These are phyloP conservation scores for Elasticomyces elasticus DNA, from an alignment of 495 filamentous ascomycete genomes.

Conservation along the genomic window DNA sequence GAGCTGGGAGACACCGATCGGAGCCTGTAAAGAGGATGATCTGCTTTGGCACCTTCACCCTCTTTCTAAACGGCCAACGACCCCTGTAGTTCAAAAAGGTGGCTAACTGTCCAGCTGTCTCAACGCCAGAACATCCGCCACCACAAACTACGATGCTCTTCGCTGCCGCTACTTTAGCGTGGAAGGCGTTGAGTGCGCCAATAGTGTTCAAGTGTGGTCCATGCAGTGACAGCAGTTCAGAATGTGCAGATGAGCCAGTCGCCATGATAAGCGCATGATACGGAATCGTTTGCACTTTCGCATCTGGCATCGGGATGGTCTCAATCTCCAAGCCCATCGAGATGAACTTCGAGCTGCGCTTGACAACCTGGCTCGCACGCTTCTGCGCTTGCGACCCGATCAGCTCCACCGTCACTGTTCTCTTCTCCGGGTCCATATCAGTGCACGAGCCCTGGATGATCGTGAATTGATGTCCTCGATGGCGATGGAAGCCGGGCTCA, in stretches of 20 bases:
- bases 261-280: slow-evolving; percentile 30
- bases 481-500: slow-evolving; percentile 41
- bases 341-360: slow-evolving; percentile 1
- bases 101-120: slow-evolving; percentile 27
- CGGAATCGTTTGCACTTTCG: slow-evolving; percentile 17
- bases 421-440: slow-evolving; percentile 34
- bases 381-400: slow-evolving; percentile 42
- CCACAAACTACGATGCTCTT: slow-evolving; percentile 22
- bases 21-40: slow-evolving; percentile 16
- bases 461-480: slow-evolving; percentile 40
- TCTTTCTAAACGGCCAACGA: background rate
- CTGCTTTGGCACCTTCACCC: background rate
- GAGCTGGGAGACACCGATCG: slow-evolving; percentile 17
- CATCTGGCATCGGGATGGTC: background rate
- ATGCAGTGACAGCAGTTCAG: slow-evolving; percentile 26
- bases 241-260: slow-evolving; percentile 23
- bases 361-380: slow-evolving; percentile 33
- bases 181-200: slow-evolving; percentile 21
- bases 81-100: slow-evolving; percentile 15
- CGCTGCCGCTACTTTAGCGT: slow-evolving; percentile 17
- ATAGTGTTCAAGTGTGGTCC: slow-evolving; percentile 25
- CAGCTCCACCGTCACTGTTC: slow-evolving; percentile 27
- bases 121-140: slow-evolving; percentile 19
- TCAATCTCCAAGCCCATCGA: background rate
- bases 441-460: slow-evolving; percentile 47